Conservation (phyloP, 306 rosid genomes). For the Medicago lupulina region DNA sequence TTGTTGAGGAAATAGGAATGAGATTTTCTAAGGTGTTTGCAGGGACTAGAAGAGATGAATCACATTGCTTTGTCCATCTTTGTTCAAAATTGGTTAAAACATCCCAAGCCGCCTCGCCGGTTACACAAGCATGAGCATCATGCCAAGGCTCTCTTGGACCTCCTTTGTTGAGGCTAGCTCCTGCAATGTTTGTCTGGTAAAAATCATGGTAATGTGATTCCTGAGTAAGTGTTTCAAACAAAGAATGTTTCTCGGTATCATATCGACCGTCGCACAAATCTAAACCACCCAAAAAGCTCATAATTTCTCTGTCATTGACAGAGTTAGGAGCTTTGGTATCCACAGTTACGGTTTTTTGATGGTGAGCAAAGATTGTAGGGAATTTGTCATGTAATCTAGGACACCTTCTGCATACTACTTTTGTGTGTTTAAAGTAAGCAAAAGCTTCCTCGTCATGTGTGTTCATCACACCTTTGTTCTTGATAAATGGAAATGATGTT, state of each 20-base stretch:
- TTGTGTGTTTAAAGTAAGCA: slow-evolving; percentile 68
- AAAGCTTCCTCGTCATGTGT: slow-evolving; percentile 88
- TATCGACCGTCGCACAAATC: slow-evolving; percentile 92
- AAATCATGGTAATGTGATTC: slow-evolving; percentile 71
- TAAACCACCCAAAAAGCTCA: slow-evolving; percentile 86
- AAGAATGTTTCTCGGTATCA: slow-evolving; percentile 83
- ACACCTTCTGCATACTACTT: slow-evolving; percentile 83
- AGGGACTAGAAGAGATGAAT: slow-evolving; percentile 71
- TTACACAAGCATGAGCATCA: slow-evolving; percentile 91
- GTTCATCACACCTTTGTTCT: slow-evolving; percentile 82
- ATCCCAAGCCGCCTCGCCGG: slow-evolving; percentile 91
- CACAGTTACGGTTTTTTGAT: slow-evolving; percentile 78
- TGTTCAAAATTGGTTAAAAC: slow-evolving; percentile 86
- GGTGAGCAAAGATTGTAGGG: slow-evolving; percentile 87
- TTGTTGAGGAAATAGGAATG: slow-evolving; percentile 53
- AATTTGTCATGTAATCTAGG: slow-evolving; percentile 71
- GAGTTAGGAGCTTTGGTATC: slow-evolving; percentile 58
- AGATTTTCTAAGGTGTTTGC: slow-evolving; percentile 55
- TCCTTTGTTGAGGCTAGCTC: slow-evolving; percentile 76
- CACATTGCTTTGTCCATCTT: slow-evolving; percentile 85
- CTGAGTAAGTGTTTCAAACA: slow-evolving; percentile 65
- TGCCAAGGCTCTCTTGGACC: slow-evolving; percentile 99
- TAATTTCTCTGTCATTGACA: slow-evolving; percentile 64
- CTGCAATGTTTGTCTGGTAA: slow-evolving; percentile 78
- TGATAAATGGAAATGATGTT: slow-evolving; percentile 79